Base-by-base conservation (phyloP, 2,329 filamentous ascomycete species). In the Knufia petricola region DNA sequence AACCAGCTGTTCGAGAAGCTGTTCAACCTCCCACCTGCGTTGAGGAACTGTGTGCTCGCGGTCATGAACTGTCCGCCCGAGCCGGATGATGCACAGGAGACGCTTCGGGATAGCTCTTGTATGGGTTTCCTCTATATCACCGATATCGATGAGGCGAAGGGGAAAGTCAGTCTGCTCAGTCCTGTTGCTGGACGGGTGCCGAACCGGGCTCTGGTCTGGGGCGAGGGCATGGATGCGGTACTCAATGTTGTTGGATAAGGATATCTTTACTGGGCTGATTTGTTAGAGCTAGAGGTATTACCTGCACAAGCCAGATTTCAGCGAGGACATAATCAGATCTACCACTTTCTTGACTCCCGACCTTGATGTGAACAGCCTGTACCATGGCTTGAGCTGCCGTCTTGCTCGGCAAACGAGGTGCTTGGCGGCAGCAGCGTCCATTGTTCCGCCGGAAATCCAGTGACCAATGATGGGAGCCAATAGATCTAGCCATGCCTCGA, bases 121-220 rank as follows among this genome's bases (percentile, higher is more conserved):
- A 84, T 94, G 76, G 92, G 92, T 0, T 98, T 94, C 61, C 77
- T 95, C 24, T 95, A 95, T 61, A 85, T 96, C 13, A 84, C 87
- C 1, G 87, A 95, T 53, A 87, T 96, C 3, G 89, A 98, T 61
- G 85, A 87, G 61, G 82, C 84, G 58, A 85, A 85, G 64, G 81
- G 81, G 56, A 85, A 85, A 63, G 73, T 95, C 26, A 84, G 86
- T 61, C 73, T 96, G 17, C 69, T 98, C 50, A 82, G 86, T 15
- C 92, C 92, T 1, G 81, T 95, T 52, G 85, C 85, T 46, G 88
- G 88, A 2, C 76, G 85, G 50, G 74, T 95, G 51, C 87, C 87
- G 0, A 79, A 84, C 56, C 76, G 82, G 61, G 88, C 90, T 3
- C 71, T 96, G 60, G 73, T 96, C 15, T 84, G 85, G 81, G 88